Base-by-base conservation (phyloP, 768 basidiomycete genomes). In the Trametes villosa region DNA sequence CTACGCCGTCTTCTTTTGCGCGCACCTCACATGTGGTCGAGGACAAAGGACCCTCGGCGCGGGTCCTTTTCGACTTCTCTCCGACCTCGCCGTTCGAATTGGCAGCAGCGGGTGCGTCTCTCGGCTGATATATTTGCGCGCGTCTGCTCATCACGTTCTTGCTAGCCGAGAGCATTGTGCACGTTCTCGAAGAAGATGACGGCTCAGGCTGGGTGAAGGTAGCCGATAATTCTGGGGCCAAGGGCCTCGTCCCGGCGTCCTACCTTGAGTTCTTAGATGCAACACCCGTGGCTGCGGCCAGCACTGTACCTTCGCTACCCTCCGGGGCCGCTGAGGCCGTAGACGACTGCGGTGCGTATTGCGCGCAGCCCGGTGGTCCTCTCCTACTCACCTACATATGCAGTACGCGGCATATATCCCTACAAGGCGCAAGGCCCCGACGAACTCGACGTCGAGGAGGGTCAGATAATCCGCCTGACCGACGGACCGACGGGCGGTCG, bases 121-220 rank as follows among this genome's bases (percentile, higher is more conserved):
- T 22, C 20, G 22, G 18, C 6, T 47, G 9, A 51, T 24, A 34
- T 46, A 18, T 6, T 30, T 33, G 13, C 53, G 31, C 56, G 42
- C 22, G 36, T 26, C 44, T 33, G 22, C 24, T 58, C 34, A 53
- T 30, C 38, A 29, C 42, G 41, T 48, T n/a, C 4, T 42, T 34
- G 29, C 65, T 71, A 88, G 91, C 90, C 75, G 91, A 88, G 27
- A 71, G 76, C 38, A 72, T 70, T 4, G 87, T 96, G 17, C 79
- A 80, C 57, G 78, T 95, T 38, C 69, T 91, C 20, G 92, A 94
- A 70, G 83, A 86, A 61, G 91, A 94, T 61, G 92, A 93, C 66
- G 91, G 91, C 12, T 91, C 90, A 17, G 92, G 92, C 2, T 94
- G 92, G 92, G 83, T 89, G 12, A 94, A 94, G 70, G 89, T 93